Percentiles rank a stretch among this genome's conserved stretches.
These are phyloP conservation scores for Camellia oleifera DNA, from an alignment of 179 eudicot genomes.

Conservation along the genomic window DNA sequence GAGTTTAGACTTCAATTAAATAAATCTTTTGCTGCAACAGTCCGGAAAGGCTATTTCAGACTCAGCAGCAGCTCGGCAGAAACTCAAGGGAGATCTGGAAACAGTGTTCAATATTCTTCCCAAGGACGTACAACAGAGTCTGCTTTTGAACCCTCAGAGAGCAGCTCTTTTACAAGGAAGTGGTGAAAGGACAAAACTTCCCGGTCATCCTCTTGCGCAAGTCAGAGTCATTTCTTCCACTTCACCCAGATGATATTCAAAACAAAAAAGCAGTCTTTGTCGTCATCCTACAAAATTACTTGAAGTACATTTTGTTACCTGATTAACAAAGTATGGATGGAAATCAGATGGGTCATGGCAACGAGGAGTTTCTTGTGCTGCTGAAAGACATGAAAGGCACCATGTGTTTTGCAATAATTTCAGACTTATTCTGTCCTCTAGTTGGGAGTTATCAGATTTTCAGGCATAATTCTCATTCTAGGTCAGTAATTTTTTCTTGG, in stretches of 20 bases:
- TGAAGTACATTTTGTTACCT: too few species aligned
- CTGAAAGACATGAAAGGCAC: not conserved
- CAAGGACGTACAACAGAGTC: constrained; percentile 70
- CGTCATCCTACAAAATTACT: too few species aligned
- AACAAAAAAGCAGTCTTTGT: not conserved
- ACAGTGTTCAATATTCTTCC: constrained; percentile 74
- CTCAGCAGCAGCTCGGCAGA: constrained; percentile 38
- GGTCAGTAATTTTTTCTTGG: not conserved
- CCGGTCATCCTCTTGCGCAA: constrained; percentile 19
- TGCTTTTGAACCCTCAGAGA: constrained; percentile 73
- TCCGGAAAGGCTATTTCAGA: constrained; percentile 40
- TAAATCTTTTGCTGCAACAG: constrained; percentile 34
- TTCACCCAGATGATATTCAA: constrained; percentile 23
- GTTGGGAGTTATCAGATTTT: constrained; percentile 9
- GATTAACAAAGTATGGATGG: not conserved
- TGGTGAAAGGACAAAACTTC: constrained; percentile 13
- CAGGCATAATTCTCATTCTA: constrained; percentile 3
- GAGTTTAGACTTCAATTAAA: not conserved
- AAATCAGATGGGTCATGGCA: constrained; percentile 8
- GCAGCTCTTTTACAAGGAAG: constrained; percentile 47
- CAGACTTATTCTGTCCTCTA: not conserved
- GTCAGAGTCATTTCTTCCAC: constrained; percentile 12
- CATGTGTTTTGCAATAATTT: not conserved
- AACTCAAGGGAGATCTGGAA: constrained; percentile 72
- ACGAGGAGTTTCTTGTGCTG: not conserved